Conservation (phyloP, 2,329 filamentous ascomycete genomes). For the Pseudogymnoascus sp. region DNA sequence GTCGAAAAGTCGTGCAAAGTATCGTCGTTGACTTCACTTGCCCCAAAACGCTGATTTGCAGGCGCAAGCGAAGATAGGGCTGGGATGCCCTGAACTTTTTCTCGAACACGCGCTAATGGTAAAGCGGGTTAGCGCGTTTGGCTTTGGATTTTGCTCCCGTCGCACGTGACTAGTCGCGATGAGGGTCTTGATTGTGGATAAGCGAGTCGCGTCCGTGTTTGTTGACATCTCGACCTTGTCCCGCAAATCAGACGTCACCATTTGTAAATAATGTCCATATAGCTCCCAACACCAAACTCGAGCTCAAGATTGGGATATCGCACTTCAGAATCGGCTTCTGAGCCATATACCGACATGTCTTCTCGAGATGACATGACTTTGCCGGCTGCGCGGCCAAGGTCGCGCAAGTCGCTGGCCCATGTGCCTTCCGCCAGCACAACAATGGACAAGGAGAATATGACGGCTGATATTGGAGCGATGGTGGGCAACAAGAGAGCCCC, state of each 20-base stretch:
- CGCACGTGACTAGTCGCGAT: not conserved
- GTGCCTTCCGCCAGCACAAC: conserved; percentile 37
- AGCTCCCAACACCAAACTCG: conserved; percentile 5
- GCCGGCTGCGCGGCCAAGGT: conserved; percentile 42
- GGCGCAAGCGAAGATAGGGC: conserved; percentile 5
- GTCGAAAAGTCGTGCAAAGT: conserved; percentile 23
- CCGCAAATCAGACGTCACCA: conserved; percentile 9
- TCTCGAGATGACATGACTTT: conserved; percentile 39
- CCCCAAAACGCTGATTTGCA: conserved; percentile 2
- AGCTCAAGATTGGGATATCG: conserved; percentile 3
- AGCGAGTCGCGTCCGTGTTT: conserved; percentile 10
- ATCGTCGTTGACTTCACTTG: conserved; percentile 16
- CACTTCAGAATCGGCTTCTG: not conserved
- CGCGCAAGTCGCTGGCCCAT: conserved; percentile 66
- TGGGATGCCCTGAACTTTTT: conserved; percentile 9
- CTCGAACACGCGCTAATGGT: not conserved
- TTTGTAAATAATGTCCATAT: conserved; percentile 6
- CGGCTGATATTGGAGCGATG: conserved; percentile 51
- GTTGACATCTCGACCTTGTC: conserved; percentile 9
- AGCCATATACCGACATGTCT: conserved; percentile 29
- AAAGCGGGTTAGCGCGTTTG: not conserved
- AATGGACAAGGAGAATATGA: conserved; percentile 71
- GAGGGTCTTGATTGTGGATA: conserved; percentile 8
- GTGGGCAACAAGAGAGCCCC: conserved; percentile 19
- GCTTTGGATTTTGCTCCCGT: not conserved